Evolutionary conservation across 2,329 filamentous ascomycete genomes (phyloP), one percentile per base, ranked within the genome.

Genomic region (Arthrinium puccinioides): DNA sequence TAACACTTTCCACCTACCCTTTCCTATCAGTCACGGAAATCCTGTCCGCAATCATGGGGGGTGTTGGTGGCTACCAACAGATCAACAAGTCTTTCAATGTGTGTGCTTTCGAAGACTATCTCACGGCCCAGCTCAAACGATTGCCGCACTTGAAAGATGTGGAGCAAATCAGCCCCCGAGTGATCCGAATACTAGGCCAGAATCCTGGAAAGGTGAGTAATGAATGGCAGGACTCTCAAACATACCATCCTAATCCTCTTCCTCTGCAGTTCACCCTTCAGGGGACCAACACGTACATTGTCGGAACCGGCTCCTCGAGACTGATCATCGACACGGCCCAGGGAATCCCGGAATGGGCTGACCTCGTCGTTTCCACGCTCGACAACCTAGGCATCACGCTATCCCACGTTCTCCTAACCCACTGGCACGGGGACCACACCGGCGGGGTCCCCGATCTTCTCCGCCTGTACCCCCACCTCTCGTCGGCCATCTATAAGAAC

Each of bases 251-350:
- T 83, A 83, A n/a, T n/a, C 24, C 24, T 19, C 9, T 13, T n/a
- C n/a, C n/a, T n/a, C n/a, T 19, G 15, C 10, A 94, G 68, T 81
- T 80, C 52, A 73, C 76, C 4, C 63, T 83, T 9, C 76, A 83
- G 61, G 82, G 88, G 44, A 96, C 92, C 48, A 98, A 98, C 60
- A 98, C 92, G 21, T 98, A 98, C 59, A 74, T 98, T 14, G 55
- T 98, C 41, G 92, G 92, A 40, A 80, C 74, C 6, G 90, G 89
- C 4, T 57, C 66, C 5, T 62, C 66, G 7, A 80, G 92, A 9
- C 70, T 97, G 40, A 74, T 98, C 16, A 79, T 98, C 53, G 92
- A 98, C 62, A 95, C 89, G 0, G 92, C 85, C 33, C 82, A 95
- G 60, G 92, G 90, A 32, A 75, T 69, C 40, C 75, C 80, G 2